Conservation (phyloP, 2,329 filamentous ascomycete genomes). For the Fusarium sp. region DNA sequence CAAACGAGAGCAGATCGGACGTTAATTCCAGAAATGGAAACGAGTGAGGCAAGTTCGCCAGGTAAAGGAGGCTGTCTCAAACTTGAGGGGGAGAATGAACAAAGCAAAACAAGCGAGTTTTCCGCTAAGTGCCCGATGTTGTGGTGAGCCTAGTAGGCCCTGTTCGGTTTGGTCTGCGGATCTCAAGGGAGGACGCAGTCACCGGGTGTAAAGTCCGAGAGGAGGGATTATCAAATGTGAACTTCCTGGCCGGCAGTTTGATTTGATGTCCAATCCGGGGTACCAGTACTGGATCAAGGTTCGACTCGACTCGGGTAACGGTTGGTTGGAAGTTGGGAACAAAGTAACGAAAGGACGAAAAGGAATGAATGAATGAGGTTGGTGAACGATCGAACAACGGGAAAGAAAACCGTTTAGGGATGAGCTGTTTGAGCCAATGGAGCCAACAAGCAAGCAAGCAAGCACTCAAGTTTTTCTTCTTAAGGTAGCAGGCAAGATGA, state of each 20-base stretch:
- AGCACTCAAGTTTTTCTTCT: conserved; percentile 36
- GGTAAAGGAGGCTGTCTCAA: conserved; percentile 47
- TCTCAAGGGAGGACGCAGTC: conserved; percentile 43
- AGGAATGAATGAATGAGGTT: conserved; percentile 36
- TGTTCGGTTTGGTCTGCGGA: conserved; percentile 36
- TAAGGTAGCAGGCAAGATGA: conserved; percentile 36
- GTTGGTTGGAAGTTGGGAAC: conserved; percentile 6
- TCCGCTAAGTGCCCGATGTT: conserved; percentile 25
- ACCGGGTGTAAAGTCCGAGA: conserved; percentile 25
- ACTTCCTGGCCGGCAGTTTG: conserved; percentile 41
- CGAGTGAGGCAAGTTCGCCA: conserved; percentile 35
- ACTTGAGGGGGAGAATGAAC: conserved; percentile 39
- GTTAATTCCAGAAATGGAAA: conserved; percentile 37
- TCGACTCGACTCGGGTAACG: neutral
- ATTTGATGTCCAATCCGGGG: conserved; percentile 40
- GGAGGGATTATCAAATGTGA: conserved; percentile 17
- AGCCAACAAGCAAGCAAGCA: conserved; percentile 8
- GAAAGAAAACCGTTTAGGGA: conserved; percentile 29
- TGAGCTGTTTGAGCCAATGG: conserved; percentile 33
- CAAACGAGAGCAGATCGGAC: conserved; percentile 31
- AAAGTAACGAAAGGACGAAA: conserved; percentile 30
- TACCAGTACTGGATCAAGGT: conserved; percentile 21
- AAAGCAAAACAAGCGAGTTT: conserved; percentile 39
- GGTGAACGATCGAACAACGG: conserved; percentile 30
- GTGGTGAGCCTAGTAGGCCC: conserved; percentile 27